Evolutionary conservation across 495 filamentous ascomycete genomes (phyloP).

Genomic region (Aspergillus bridgeri): DNA sequence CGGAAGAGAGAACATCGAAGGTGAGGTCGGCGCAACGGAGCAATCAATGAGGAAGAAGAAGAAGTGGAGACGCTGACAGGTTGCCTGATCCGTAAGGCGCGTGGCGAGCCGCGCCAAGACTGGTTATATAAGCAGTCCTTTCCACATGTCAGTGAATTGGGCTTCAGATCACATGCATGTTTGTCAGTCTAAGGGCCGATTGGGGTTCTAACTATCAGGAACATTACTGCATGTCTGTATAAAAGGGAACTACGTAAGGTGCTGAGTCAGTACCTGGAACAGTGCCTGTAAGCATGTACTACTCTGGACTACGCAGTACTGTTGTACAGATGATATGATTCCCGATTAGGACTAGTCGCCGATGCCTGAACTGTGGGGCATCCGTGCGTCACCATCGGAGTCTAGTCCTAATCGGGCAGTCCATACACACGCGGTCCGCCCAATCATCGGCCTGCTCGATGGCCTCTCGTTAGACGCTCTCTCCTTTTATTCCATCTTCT

Average conservation of each 20-base stretch:
- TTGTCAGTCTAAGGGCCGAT: too few species aligned
- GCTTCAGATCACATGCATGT: neutral
- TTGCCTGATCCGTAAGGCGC: neutral
- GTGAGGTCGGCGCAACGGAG: neutral
- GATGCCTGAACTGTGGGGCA: neutral
- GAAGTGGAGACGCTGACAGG: neutral
- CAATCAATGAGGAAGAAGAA: neutral
- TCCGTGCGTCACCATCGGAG: constrained; percentile 18
- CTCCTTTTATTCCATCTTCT: neutral
- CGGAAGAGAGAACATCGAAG: neutral
- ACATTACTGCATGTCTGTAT: too few species aligned
- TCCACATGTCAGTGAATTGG: too few species aligned
- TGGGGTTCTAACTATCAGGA: too few species aligned
- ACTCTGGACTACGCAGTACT: too few species aligned
- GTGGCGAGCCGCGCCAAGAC: neutral
- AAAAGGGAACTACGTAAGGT: too few species aligned
- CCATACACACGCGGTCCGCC: neutral
- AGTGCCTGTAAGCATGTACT: too few species aligned
- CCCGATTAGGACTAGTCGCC: constrained; percentile 26
- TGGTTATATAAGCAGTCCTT: neutral
- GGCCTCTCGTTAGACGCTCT: neutral
- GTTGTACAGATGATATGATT: neutral
- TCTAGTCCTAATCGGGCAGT: constrained; percentile 25
- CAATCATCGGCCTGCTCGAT: neutral
- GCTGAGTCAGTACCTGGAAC: too few species aligned